phyloP scores from a whole-genome alignment of 2,329 filamentous ascomycete species.

The Stagonosporopsis tanaceti region DNA sequence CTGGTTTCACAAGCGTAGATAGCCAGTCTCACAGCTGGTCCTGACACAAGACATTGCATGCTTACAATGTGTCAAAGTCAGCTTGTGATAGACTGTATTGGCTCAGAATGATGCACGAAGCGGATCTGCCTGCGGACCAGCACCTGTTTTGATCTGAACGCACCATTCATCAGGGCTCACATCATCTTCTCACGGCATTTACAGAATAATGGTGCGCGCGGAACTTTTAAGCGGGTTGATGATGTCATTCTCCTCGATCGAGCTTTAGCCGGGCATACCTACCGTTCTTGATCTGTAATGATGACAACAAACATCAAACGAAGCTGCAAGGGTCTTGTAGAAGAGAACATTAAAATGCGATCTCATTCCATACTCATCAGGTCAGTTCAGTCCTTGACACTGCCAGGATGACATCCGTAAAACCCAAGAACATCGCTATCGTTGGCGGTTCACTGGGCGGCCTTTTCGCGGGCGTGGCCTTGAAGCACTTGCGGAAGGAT shows the following conservation, averaged over 20 bases:
- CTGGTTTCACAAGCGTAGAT: slow-evolving; percentile 14
- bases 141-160: too few species aligned
- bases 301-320: neutral
- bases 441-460: slow-evolving; percentile 36
- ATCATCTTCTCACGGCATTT: too few species aligned
- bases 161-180: too few species aligned
- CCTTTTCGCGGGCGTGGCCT: slow-evolving; percentile 30
- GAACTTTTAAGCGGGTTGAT: neutral
- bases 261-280: neutral
- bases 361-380: neutral
- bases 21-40: neutral
- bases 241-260: neutral
- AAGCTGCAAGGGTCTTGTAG: neutral
- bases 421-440: slow-evolving; percentile 33
- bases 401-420: slow-evolving; percentile 21
- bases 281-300: slow-evolving; percentile 9
- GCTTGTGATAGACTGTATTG: neutral
- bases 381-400: neutral
- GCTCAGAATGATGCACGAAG: too few species aligned
- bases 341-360: neutral
- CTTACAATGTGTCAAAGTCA: too few species aligned
- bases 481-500: slow-evolving; percentile 33
- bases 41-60: too few species aligned
- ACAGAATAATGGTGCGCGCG: neutral
- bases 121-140: too few species aligned